Evolutionary conservation across 768 basidiomycete species (phyloP), one percentile per base, ranked within the genome.

Genomic region (Macrocybe gigantea): DNA sequence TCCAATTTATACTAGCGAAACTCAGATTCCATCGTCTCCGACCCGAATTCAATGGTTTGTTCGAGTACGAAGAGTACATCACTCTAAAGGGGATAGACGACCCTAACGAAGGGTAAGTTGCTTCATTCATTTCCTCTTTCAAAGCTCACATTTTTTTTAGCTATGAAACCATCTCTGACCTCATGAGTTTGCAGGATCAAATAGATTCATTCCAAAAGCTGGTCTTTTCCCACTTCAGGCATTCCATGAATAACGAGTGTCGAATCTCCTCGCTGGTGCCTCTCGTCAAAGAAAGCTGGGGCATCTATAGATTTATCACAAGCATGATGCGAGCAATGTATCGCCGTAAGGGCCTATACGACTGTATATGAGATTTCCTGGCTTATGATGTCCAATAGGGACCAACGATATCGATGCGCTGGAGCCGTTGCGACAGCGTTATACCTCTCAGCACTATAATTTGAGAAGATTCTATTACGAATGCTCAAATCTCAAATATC

Each of bases 321-420:
- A 94, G 91, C 69, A 99, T 99, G 96, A 72, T 98, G 63, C 78
- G 96, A 22, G 96, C 96, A 1, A 90, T 99, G 88, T 90, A 95
- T 62, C 75, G 96, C 70, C 73, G 95, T 95, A 60, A 62, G 81
- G 4, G 22, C 49, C 33, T 39, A 37, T 31, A 7, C 9, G 5
- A 32, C 32, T 31, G 29, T 39, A 30, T 4, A 13, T 30, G 9
- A 10, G 31, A 5, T 70, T 22, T 36, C 36, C 5, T 33, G 37
- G 33, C 3, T 48, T 40, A 39, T 46, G 1, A 47, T 31, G 14
- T 43, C 37, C 13, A 36, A 39, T 33, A 96, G 94, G 91, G 57
- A 94, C 93, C 29, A 90, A 89, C 57, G 88, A 90, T 51, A 71
- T 76, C 35, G 96, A 98, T 38, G 93, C 85, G 2, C 69, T 99